phyloP scores from a whole-genome alignment of 2,329 filamentous ascomycete genomes.

The Coniochaeta sp. region DNA sequence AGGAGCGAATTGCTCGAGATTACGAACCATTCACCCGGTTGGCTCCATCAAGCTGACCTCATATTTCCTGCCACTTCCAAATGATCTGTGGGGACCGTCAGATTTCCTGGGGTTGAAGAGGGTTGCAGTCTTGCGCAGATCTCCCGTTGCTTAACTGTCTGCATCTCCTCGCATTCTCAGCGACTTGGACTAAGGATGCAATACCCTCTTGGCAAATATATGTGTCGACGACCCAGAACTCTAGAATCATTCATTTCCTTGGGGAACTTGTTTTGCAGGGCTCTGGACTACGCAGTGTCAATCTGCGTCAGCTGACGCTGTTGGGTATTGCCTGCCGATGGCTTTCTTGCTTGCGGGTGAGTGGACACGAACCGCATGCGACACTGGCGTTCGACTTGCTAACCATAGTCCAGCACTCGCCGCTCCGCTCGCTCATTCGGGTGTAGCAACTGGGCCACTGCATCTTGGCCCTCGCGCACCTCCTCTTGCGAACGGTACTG shows the following conservation, averaged over 20 bases:
- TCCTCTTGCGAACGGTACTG: slow-evolving; percentile 12
- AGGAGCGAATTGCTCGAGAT: background rate
- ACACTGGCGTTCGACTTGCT: background rate
- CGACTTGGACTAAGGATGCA: background rate
- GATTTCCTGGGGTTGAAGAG: background rate
- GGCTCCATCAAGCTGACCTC: background rate
- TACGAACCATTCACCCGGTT: background rate
- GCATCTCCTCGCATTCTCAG: background rate
- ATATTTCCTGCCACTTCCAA: background rate
- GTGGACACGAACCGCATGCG: background rate
- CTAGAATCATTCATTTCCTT: background rate
- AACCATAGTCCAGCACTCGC: background rate
- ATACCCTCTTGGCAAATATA: background rate
- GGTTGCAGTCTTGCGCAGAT: background rate
- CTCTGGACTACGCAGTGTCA: background rate
- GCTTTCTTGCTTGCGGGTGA: background rate
- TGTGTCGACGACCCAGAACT: background rate
- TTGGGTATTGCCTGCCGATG: background rate
- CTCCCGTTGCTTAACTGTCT: background rate
- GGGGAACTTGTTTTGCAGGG: background rate
- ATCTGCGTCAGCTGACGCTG: background rate
- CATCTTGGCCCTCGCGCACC: background rate
- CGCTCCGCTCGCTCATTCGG: background rate
- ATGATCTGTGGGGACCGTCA: background rate
- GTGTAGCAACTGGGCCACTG: background rate